Base-by-base conservation (phyloP, 768 basidiomycete genomes). In the Butyriboletus loyo region DNA sequence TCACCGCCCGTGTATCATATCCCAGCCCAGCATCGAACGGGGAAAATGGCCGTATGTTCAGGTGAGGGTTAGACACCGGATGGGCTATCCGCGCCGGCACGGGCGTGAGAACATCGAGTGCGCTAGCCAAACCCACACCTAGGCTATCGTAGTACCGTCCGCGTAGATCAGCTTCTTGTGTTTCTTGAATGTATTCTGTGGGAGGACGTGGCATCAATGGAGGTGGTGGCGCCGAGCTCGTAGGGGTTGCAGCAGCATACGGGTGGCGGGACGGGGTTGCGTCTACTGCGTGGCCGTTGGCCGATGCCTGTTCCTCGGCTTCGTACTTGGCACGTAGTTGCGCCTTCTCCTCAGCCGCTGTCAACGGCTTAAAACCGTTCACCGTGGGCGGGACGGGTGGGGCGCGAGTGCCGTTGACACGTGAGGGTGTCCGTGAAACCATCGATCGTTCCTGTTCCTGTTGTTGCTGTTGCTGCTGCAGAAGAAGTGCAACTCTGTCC, bases 331-430 rank as follows among this genome's bases (percentile, higher is more conserved):
- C 85, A 34, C 72, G 75, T 11, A 92, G 66, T 51, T 81, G 66
- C 21, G 86, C 87, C 72, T 92, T 92, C 70, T 92, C 90, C 60
- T 92, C 89, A 0, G 82, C 83, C 3, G 90, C 89, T 2, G 85
- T 84, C 46, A 90, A 68, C 19, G 72, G 70, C 19, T 58, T 66
- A 24, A 55, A 56, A 7, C 67, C 60, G 34, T 62, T 58, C 21
- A 59, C 10, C 9, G 51, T 59, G 9, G 71, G 59, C 5, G 70
- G 64, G 2, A 64, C 60, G 19, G 71, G 68, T 7, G 69, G 67
- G 4, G 67, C 66, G 3, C 72, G 70, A 15, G 55, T 25, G 1
- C 65, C 54, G 14, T 70, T 72, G 35, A 37, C 30, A 17, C 58
- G 61, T 10, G 64, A 60, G 11, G 70, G 69, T 44, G 69, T 56